Evolutionary conservation across 2,329 filamentous ascomycete species (phyloP).

Genomic region (Neoarthrinium moseri): DNA sequence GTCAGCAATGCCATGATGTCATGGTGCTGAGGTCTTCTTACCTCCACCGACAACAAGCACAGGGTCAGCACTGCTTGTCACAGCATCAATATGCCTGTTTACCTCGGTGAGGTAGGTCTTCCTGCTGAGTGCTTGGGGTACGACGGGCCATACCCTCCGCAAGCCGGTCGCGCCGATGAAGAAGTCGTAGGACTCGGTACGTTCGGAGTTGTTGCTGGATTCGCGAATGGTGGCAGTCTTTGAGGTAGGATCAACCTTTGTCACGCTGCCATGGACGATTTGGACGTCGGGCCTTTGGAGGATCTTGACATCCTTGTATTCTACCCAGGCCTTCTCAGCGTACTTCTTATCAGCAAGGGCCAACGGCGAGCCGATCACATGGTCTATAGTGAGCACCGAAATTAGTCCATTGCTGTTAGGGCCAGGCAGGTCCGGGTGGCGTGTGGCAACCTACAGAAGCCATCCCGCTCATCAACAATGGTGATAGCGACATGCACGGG

Average conservation of each 20-base stretch:
- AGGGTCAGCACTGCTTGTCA: slow-evolving; percentile 51
- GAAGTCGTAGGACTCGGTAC: slow-evolving; percentile 65
- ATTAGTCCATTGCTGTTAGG: slow-evolving; percentile 9
- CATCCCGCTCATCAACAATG: slow-evolving; percentile 76
- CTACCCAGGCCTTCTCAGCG: slow-evolving; percentile 68
- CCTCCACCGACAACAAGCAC: slow-evolving; percentile 75
- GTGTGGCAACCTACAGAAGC: slow-evolving; percentile 64
- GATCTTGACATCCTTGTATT: slow-evolving; percentile 64
- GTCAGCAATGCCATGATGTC: too few species aligned
- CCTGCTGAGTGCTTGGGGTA: slow-evolving; percentile 63
- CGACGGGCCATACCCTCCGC: slow-evolving; percentile 68
- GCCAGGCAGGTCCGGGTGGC: slow-evolving; percentile 6
- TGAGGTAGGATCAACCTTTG: slow-evolving; percentile 54
- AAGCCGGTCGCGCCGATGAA: slow-evolving; percentile 72
- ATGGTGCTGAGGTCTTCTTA: too few species aligned
- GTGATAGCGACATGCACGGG: slow-evolving; percentile 66
- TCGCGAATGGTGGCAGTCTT: slow-evolving; percentile 60
- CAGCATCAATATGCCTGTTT: slow-evolving; percentile 55
- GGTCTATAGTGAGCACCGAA: slow-evolving; percentile 47
- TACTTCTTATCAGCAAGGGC: slow-evolving; percentile 64
- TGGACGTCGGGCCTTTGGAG: slow-evolving; percentile 62
- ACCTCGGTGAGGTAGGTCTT: slow-evolving; percentile 65
- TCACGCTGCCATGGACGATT: slow-evolving; percentile 65
- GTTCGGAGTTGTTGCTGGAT: slow-evolving; percentile 39
- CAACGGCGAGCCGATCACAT: slow-evolving; percentile 73